Conservation (phyloP, 352 stramenopile genomes). For the Pythium grandisporangium region DNA sequence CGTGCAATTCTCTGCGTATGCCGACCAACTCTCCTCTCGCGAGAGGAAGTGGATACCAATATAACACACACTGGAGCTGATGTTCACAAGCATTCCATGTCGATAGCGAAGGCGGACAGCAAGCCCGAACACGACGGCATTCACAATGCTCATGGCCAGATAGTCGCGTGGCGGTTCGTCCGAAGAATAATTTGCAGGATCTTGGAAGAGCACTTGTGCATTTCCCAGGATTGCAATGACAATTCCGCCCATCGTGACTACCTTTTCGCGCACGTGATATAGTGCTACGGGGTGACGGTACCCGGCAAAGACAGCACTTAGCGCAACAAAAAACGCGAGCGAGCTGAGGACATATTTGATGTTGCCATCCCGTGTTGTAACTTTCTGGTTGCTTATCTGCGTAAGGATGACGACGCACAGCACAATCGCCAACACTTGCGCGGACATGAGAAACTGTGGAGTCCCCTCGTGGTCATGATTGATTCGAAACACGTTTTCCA, state of each 20-base stretch:
- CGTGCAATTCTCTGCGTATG: slow-evolving; percentile 29
- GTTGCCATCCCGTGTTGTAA: slow-evolving; percentile 7
- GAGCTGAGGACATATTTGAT: slow-evolving; percentile 30
- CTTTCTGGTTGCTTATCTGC: slow-evolving; percentile 26
- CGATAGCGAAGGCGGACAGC: slow-evolving; percentile 47
- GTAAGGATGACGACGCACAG: slow-evolving; percentile 28
- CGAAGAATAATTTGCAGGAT: background rate
- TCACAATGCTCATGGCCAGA: slow-evolving; percentile 40
- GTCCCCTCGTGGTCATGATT: slow-evolving; percentile 42
- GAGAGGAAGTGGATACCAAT: slow-evolving; percentile 11
- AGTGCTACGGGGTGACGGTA: slow-evolving; percentile 18
- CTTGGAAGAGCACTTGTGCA: slow-evolving; percentile 23
- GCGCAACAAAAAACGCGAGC: slow-evolving; percentile 10
- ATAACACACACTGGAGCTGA: slow-evolving; percentile 26
- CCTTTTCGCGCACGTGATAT: slow-evolving; percentile 23
- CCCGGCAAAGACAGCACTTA: slow-evolving; percentile 19
- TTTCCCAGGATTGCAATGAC: slow-evolving; percentile 30
- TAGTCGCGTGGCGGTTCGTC: slow-evolving; percentile 11
- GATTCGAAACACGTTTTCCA: slow-evolving; percentile 39
- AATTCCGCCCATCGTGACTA: slow-evolving; percentile 16
- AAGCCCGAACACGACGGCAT: slow-evolving; percentile 46
- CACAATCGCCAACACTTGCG: slow-evolving; percentile 22
- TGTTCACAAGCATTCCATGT: slow-evolving; percentile 36
- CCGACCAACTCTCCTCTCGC: slow-evolving; percentile 17
- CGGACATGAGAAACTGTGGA: slow-evolving; percentile 33